Evolutionary conservation across 805 yeast genomes (phyloP).

Genomic region (Hanseniaspora lindneri): DNA sequence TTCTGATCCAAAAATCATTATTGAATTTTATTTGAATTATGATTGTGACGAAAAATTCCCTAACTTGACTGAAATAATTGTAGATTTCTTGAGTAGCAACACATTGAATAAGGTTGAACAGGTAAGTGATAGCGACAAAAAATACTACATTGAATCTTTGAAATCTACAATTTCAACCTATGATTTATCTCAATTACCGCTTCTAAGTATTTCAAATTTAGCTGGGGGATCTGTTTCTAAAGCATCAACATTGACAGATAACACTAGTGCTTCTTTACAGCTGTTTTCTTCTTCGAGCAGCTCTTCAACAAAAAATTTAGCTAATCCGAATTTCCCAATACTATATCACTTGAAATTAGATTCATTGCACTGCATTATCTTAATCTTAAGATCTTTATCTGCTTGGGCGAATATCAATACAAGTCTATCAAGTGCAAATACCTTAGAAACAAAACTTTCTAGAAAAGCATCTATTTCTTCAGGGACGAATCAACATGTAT

Average conservation of each 20-base stretch:
- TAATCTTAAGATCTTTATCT: conserved; percentile 66
- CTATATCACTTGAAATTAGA: conserved; percentile 78
- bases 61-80: conserved; percentile 71
- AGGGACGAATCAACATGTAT: conserved; percentile 15
- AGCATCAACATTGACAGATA: conserved; percentile 29
- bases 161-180: conserved; percentile 58
- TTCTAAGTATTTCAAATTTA: conserved; percentile 57
- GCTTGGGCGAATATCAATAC: conserved; percentile 69
- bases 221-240: conserved; percentile 21
- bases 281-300: conserved; percentile 17
- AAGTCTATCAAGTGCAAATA: conserved; percentile 7
- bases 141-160: conserved; percentile 39
- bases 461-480: conserved; percentile 17
- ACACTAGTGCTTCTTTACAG: conserved; percentile 22
- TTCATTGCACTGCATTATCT: conserved; percentile 68
- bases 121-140: conserved; percentile 56
- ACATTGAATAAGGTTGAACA: conserved; percentile 56
- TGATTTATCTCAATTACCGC: conserved; percentile 60
- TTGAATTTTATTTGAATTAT: conserved; percentile 87
- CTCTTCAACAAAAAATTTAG: not conserved
- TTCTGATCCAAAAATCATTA: conserved; percentile 77
- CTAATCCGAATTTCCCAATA: conserved; percentile 43
- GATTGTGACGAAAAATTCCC: conserved; percentile 80
- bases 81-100: conserved; percentile 57
- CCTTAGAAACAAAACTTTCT: conserved; percentile 15